These are phyloP conservation scores for Penicillium subrubescens DNA, from an alignment of 495 filamentous ascomycete species.

Conservation along the genomic window DNA sequence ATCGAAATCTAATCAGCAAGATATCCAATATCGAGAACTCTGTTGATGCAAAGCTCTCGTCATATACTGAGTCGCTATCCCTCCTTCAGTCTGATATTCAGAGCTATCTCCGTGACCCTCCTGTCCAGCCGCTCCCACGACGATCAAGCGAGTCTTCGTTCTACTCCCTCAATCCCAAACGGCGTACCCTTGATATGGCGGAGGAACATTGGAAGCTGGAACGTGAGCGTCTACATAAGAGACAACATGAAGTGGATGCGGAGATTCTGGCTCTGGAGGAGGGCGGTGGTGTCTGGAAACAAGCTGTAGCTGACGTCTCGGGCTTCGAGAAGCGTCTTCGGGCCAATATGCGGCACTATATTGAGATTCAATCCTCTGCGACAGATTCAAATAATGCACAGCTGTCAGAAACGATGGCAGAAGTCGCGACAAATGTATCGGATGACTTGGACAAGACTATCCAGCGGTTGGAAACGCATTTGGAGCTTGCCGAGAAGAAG, in stretches of 20 bases:
- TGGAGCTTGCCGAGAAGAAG: slow-evolving; percentile 48
- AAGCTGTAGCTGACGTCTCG: slow-evolving; percentile 61
- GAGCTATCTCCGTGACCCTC: slow-evolving; percentile 43
- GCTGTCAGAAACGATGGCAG: slow-evolving; percentile 23
- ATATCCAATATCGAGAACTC: slow-evolving; percentile 66
- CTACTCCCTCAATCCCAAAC: slow-evolving; percentile 61
- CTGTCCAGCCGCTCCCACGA: slow-evolving; percentile 46
- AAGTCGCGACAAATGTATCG: slow-evolving; percentile 40
- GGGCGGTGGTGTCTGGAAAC: slow-evolving; percentile 79
- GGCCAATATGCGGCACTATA: slow-evolving; percentile 52
- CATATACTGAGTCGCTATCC: slow-evolving; percentile 57
- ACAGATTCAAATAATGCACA: slow-evolving; percentile 14
- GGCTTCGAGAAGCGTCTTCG: slow-evolving; percentile 69
- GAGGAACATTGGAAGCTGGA: slow-evolving; percentile 75
- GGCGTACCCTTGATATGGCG: slow-evolving; percentile 77
- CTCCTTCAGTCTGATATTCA: slow-evolving; percentile 56
- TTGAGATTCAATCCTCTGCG: slow-evolving; percentile 28
- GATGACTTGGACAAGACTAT: slow-evolving; percentile 47
- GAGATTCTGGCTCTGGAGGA: slow-evolving; percentile 82
- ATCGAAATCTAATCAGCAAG: slow-evolving; percentile 60
- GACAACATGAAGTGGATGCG: slow-evolving; percentile 60
- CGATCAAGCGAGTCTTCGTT: slow-evolving; percentile 34
- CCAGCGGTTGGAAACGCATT: slow-evolving; percentile 36
- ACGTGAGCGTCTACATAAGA: slow-evolving; percentile 55
- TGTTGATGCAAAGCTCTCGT: slow-evolving; percentile 60